Percentiles rank a stretch among this genome's conserved stretches.
Conservation (phyloP, 257 asterid species). For the Solanum okadae region DNA sequence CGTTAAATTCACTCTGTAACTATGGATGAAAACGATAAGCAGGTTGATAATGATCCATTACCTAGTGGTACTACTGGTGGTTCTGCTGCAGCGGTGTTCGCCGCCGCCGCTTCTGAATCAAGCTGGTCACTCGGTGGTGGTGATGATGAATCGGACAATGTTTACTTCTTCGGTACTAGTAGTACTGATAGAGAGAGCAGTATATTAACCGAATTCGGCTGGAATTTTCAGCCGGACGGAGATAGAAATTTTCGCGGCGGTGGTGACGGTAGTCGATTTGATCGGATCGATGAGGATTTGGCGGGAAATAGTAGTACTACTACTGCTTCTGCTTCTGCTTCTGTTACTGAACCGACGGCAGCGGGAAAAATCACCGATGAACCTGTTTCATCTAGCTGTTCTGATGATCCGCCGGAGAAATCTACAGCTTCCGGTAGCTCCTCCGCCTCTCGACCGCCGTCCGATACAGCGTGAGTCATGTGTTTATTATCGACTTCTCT, state of each 20-base stretch:
- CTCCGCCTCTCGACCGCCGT: slow-evolving; percentile 25
- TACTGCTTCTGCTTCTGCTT: background rate
- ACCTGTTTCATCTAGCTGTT: slow-evolving; percentile 57
- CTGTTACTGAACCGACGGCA: background rate
- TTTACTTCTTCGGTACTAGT: slow-evolving; percentile 25
- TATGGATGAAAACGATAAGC: slow-evolving; percentile 24
- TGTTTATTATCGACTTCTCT: background rate
- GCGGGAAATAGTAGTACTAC: slow-evolving; percentile 6
- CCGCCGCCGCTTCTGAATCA: slow-evolving; percentile 14
- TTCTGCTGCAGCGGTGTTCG: slow-evolving; percentile 5
- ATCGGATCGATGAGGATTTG: slow-evolving; percentile 29
- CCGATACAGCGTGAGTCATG: slow-evolving; percentile 65
- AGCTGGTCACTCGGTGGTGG: slow-evolving; percentile 30
- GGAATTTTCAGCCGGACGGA: slow-evolving; percentile 42
- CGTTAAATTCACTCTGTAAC: background rate
- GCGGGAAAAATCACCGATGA: slow-evolving; percentile 2
- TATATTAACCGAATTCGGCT: slow-evolving; percentile 58
- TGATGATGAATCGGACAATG: slow-evolving; percentile 17
- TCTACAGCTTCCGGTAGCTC: slow-evolving; percentile 45
- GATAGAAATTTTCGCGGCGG: background rate
- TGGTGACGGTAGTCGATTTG: slow-evolving; percentile 7
- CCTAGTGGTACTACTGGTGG: background rate
- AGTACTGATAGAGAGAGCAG: slow-evolving; percentile 6
- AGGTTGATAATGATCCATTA: slow-evolving; percentile 16
- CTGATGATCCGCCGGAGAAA: slow-evolving; percentile 61